Conservation (phyloP, 257 asterid species). For the Catharanthus roseus region DNA sequence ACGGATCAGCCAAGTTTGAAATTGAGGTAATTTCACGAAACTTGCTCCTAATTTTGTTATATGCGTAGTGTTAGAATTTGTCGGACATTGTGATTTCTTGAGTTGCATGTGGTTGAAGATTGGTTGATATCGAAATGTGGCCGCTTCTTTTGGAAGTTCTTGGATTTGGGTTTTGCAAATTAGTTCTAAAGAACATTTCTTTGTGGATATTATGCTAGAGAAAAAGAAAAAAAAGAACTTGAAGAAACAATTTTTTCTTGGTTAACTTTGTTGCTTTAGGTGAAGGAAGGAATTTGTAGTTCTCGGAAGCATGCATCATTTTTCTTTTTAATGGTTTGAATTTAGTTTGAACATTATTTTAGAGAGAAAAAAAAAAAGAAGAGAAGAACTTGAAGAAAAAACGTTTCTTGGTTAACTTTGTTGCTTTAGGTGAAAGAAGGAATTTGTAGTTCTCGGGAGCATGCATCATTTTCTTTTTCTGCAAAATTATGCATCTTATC, state of each 20-base stretch:
- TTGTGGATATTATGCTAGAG: neutral
- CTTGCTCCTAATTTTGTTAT: neutral
- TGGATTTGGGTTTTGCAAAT: neutral
- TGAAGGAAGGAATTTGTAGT: neutral
- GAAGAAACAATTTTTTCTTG: neutral
- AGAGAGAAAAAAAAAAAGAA: no score
- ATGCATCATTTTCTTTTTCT: neutral
- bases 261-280: neutral
- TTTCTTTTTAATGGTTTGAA: no score
- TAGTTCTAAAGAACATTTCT: neutral
- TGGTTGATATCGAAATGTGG: neutral
- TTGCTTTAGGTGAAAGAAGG: no score
- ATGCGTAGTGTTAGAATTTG: neutral
- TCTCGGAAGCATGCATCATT: neutral
- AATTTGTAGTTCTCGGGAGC: neutral
- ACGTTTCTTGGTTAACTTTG: no score
- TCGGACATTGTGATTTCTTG: neutral
- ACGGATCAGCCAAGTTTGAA: slow-evolving; percentile 3
- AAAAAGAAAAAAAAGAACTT: no score
- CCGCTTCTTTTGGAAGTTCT: neutral
- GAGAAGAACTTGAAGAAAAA: no score
- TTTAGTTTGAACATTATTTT: no score
- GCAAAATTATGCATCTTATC: neutral
- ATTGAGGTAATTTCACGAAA: slow-evolving; percentile 7
- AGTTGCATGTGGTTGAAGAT: slow-evolving; percentile 9